Conservation (phyloP, 108 stramenopile genomes). For the Cafeteria roenbergensis region DNA sequence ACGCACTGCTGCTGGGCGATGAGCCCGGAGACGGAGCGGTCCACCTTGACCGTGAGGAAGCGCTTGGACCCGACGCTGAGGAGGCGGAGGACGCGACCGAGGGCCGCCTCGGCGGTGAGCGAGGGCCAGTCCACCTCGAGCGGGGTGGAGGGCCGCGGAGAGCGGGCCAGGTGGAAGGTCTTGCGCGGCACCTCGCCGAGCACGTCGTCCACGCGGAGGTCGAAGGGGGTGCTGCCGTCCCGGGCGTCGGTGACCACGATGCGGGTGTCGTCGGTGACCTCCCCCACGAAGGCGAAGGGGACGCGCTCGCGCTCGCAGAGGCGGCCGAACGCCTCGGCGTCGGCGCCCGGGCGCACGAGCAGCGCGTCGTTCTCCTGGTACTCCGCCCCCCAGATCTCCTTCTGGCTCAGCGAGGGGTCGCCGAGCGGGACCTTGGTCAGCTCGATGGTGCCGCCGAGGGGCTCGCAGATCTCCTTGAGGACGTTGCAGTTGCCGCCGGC, state of each 20-base stretch:
- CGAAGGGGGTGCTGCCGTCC: slow-evolving; percentile 77
- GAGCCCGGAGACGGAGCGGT: slow-evolving; percentile 92
- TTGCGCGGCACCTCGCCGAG: slow-evolving; percentile 96
- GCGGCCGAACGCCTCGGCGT: slow-evolving; percentile 56
- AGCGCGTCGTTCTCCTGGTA: slow-evolving; percentile 98
- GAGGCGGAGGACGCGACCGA: slow-evolving; percentile 78
- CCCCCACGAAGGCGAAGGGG: slow-evolving; percentile 67
- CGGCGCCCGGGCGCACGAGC: slow-evolving; percentile 60
- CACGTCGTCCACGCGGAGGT: slow-evolving; percentile 83
- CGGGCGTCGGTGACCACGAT: slow-evolving; percentile 78
- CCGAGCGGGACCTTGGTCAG: slow-evolving; percentile 79
- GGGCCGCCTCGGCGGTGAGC: slow-evolving; percentile 43
- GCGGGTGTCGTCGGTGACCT: slow-evolving; percentile 73
- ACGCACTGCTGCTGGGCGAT: slow-evolving; percentile 98
- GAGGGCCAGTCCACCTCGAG: slow-evolving; percentile 42
- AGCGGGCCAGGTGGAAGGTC: slow-evolving; percentile 66
- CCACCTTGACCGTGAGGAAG: slow-evolving; percentile 96
- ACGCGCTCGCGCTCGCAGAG: slow-evolving; percentile 87
- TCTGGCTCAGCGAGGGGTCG: slow-evolving; percentile 79
- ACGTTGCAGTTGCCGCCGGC: slow-evolving; percentile 98
- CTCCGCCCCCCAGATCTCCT: slow-evolving; percentile 97
- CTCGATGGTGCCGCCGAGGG: slow-evolving; percentile 81
- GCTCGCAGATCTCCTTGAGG: slow-evolving; percentile 96
- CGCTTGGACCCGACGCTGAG: slow-evolving; percentile 91
- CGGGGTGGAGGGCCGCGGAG: slow-evolving; percentile 16